phyloP scores from a whole-genome alignment of 441 rosid species.

The Jatropha podagrica region DNA sequence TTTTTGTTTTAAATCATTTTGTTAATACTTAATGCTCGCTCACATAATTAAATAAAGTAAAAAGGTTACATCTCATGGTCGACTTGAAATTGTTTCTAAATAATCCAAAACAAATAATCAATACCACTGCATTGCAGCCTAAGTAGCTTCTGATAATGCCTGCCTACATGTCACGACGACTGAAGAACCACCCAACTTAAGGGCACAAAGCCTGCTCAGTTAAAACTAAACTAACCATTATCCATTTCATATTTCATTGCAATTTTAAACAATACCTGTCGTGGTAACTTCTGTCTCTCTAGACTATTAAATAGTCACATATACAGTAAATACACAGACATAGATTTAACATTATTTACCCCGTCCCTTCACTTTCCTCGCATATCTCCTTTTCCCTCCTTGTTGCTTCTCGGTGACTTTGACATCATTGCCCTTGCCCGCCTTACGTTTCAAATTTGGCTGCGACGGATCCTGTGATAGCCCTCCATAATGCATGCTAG shows the following conservation, averaged over 20 bases:
- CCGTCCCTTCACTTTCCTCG: slow-evolving; percentile 53
- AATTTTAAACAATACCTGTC: slow-evolving; percentile 11
- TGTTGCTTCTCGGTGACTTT: slow-evolving; percentile 40
- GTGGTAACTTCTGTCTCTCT: background rate
- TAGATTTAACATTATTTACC: slow-evolving; percentile 28
- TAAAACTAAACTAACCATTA: slow-evolving; percentile 8
- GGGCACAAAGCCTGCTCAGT: background rate
- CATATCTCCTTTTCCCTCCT: slow-evolving; percentile 37
- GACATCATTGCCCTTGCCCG: slow-evolving; percentile 32
- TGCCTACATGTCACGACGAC: slow-evolving; percentile 15
- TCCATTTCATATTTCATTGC: slow-evolving; percentile 18
- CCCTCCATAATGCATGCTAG: slow-evolving; percentile 49
- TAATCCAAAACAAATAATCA: background rate
- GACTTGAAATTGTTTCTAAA: background rate
- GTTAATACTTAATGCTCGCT: too few relatives aligned
- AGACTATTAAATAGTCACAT: slow-evolving; percentile 31
- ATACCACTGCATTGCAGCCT: background rate
- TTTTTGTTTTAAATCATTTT: too few relatives aligned
- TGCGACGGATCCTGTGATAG: slow-evolving; percentile 31
- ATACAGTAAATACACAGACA: slow-evolving; percentile 25
- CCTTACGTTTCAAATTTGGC: slow-evolving; percentile 34
- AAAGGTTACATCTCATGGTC: too few relatives aligned
- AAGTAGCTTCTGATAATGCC: background rate
- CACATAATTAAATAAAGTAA: too few relatives aligned
- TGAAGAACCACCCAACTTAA: background rate